Base-by-base conservation (phyloP, 1,284 basidiomycete species). In the Malassezia globosa region DNA sequence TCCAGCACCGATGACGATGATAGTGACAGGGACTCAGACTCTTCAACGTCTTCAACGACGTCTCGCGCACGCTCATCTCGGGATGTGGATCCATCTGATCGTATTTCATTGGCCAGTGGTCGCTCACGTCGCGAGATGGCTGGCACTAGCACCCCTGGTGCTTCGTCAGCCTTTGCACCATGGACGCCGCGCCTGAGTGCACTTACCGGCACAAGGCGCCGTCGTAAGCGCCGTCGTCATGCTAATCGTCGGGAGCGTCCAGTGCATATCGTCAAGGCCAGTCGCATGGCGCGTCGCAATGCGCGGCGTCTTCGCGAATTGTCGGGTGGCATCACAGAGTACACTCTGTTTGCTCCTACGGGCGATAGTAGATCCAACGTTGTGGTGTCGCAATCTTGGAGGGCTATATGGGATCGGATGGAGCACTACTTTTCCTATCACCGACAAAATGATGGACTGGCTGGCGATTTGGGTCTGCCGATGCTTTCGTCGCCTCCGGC, bases 261-360 rank as follows among this genome's bases (percentile, higher is more conserved):
- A 2, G 13, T 21, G 24, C 38, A 39, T 10, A 37, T 47, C 26
- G 27, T 33, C 24, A 62, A 64, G 25, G 59, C 66, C 1, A 67
- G 64, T 45, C 61, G 60, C 16, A 61, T 54, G 33, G 68, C 66
- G 14, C 59, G 68, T 22, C 54, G 57, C 10, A 69, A 68, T 45
- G 68, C 68, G 11, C 51, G 60, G 25, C 54, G 57, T 8, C 56
- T 66, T 10, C 55, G 56, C 25, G 61, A 66, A 40, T 41, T 61
- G 31, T 64, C 68, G 1, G 68, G 68, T 8, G 68, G 68, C 19
- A 47, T 68, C 16, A 71, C 68, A 4, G 59, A 67, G 42, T 71
- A 64, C 25, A 64, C 61, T 19, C 53, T 71, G 16, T 69, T 64
- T 48, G 63, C 64, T 2, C 62, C 66, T 2, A 58, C 62, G 38